Percentiles rank a stretch among this genome's conserved stretches.
Evolutionary conservation across 2,329 filamentous ascomycete species (phyloP).

Genomic region (Lecanicillium sp.): DNA sequence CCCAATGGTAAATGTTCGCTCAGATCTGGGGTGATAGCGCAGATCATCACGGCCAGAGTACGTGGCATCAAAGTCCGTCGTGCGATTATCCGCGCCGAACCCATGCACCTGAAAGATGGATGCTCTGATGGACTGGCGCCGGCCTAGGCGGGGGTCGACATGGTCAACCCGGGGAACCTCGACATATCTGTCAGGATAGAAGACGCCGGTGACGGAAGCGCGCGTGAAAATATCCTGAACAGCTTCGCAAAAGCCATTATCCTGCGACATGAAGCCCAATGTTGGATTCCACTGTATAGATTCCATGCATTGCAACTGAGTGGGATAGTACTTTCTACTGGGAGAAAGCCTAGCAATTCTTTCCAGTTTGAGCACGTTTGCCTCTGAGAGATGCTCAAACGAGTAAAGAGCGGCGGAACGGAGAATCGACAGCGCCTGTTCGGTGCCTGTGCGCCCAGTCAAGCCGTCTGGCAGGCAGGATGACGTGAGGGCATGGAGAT

Average conservation of each 20-base stretch:
- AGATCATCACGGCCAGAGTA: neutral
- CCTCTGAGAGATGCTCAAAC: neutral
- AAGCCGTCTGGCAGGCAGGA: constrained; percentile 42
- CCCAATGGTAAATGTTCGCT: neutral
- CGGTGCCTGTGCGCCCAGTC: constrained; percentile 45
- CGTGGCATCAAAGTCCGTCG: neutral
- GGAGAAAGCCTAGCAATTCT: constrained; percentile 2
- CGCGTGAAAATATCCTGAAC: neutral
- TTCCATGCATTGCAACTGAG: constrained; percentile 1
- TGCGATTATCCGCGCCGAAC: constrained; percentile 5
- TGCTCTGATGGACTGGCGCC: neutral
- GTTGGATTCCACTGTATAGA: neutral
- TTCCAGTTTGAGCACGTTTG: neutral
- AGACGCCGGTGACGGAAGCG: neutral
- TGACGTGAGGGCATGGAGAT: constrained; percentile 49
- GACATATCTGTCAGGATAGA: neutral
- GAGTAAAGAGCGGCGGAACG: constrained; percentile 42
- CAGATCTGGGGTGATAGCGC: neutral
- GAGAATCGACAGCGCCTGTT: constrained; percentile 44
- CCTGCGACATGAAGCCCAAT: neutral
- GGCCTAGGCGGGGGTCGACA: neutral
- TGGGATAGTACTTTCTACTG: neutral
- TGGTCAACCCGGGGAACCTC: neutral
- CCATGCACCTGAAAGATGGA: constrained; percentile 5
- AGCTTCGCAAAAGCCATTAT: neutral